A percentile compares a stretch with the other conserved stretches of the same genome.
Evolutionary conservation across 2,329 filamentous ascomycete species (phyloP).

Genomic region (Ceratocystis lukuohia): DNA sequence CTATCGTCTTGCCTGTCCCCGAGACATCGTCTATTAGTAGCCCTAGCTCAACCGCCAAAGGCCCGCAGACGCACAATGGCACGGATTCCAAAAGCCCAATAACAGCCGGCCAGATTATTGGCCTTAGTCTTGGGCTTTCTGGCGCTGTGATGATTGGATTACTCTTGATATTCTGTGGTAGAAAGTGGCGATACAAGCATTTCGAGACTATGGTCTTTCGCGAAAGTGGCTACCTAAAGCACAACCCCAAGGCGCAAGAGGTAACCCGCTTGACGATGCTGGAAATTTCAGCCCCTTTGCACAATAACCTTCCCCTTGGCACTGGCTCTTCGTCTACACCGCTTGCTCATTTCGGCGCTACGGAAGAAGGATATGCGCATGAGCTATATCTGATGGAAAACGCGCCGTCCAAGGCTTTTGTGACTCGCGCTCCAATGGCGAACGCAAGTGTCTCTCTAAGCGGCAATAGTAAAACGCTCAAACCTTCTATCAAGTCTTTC

Average conservation of each 20-base stretch:
- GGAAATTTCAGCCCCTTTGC: constrained; percentile 33
- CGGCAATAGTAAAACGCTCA: not conserved
- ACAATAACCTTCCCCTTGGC: constrained; percentile 20
- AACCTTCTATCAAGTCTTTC: not conserved
- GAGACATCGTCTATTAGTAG: constrained; percentile 15
- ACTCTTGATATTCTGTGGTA: constrained; percentile 34
- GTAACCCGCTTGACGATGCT: constrained; percentile 24
- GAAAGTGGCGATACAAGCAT: constrained; percentile 31
- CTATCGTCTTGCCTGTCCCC: not conserved
- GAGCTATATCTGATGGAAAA: constrained; percentile 19
- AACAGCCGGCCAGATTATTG: constrained; percentile 38
- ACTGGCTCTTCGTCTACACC: not conserved
- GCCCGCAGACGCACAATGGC: constrained; percentile 17
- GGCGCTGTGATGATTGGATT: constrained; percentile 37
- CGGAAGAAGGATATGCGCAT: constrained; percentile 9
- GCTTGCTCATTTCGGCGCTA: constrained; percentile 19
- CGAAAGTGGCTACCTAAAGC: constrained; percentile 25
- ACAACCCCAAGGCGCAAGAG: constrained; percentile 25
- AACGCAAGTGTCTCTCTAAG: not conserved
- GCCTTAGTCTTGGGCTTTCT: constrained; percentile 43
- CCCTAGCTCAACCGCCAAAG: constrained; percentile 18
- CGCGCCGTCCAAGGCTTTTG: constrained; percentile 21
- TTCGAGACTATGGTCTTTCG: constrained; percentile 27
- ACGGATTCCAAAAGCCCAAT: constrained; percentile 21
- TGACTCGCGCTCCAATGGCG: not conserved